phyloP scores from a whole-genome alignment of 345 rosid genomes.

The Hypericum androsaemum region DNA sequence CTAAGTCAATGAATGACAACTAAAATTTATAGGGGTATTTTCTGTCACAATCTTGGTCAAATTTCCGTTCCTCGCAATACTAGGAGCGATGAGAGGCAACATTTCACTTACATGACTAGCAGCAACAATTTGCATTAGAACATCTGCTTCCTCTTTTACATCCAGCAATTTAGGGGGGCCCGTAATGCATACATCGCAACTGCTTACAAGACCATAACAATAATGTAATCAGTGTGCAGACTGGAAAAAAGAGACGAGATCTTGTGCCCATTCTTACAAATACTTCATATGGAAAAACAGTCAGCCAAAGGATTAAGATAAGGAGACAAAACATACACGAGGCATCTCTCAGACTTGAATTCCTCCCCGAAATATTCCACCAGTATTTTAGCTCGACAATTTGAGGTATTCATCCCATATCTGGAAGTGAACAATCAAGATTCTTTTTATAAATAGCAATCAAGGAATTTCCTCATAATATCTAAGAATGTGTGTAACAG shows the following conservation, averaged over 20 bases:
- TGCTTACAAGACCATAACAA: constrained; percentile 14
- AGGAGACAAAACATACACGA: constrained; percentile 32
- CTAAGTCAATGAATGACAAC: too few relatives aligned
- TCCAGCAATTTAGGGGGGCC: constrained; percentile 63
- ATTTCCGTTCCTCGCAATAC: too few relatives aligned
- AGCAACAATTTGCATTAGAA: constrained; percentile 56
- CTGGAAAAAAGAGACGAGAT: neutral
- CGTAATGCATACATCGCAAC: constrained; percentile 70
- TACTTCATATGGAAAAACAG: too few relatives aligned
- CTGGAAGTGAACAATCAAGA: constrained; percentile 28
- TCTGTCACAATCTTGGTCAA: too few relatives aligned
- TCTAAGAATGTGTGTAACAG: neutral
- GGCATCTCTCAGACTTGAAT: constrained; percentile 50
- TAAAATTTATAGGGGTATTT: too few relatives aligned
- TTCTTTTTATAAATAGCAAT: too few relatives aligned
- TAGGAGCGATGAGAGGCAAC: too few relatives aligned
- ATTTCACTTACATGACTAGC: constrained; percentile 36
- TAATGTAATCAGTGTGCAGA: neutral
- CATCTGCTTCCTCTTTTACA: constrained; percentile 57
- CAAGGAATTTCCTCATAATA: too few relatives aligned
- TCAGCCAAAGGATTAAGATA: neutral
- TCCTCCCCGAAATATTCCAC: constrained; percentile 84
- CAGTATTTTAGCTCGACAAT: constrained; percentile 65
- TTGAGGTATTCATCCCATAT: constrained; percentile 79
- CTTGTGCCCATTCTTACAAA: neutral